These are phyloP conservation scores for Trichophyton mentagrophytes DNA, from an alignment of 2,329 filamentous ascomycete genomes.

Conservation along the genomic window DNA sequence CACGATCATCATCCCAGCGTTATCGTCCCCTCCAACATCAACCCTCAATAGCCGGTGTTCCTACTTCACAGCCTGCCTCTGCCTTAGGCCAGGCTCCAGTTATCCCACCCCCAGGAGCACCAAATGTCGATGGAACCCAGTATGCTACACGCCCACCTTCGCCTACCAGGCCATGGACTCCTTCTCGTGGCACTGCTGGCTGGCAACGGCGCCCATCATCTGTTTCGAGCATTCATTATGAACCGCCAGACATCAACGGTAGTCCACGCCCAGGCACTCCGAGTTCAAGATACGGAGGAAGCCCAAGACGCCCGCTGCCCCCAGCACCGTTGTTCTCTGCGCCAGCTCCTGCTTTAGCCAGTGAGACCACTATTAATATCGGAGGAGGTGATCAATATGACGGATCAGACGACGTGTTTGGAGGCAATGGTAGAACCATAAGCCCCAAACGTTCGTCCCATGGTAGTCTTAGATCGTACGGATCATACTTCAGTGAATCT, in stretches of 20 bases:
- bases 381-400: conserved; percentile 39
- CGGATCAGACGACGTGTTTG: conserved; percentile 67
- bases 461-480: conserved; percentile 48
- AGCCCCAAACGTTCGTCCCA: conserved; percentile 44
- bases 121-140: conserved; percentile 23
- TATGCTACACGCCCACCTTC: conserved; percentile 30
- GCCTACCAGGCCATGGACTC: conserved; percentile 42
- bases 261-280: conserved; percentile 82
- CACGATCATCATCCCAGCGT: conserved; percentile 20
- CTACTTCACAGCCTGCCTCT: conserved; percentile 30
- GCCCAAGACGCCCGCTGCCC: conserved; percentile 73
- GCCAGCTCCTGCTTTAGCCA: conserved; percentile 25
- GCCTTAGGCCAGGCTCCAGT: conserved; percentile 31
- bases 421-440: conserved; percentile 29
- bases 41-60: conserved; percentile 20
- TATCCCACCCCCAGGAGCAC: conserved; percentile 29
- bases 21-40: conserved; percentile 23
- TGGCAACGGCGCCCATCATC: conserved; percentile 57
- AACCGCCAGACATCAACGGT: conserved; percentile 79
- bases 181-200: conserved; percentile 42
- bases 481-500: conserved; percentile 49
- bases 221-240: conserved; percentile 55
- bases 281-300: conserved; percentile 76
- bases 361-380: conserved; percentile 36
- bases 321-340: conserved; percentile 72